Percentiles rank a stretch among this genome's conserved stretches.
These are phyloP conservation scores for Epichloe scottii DNA, from an alignment of 2,329 filamentous ascomycete genomes.

Conservation along the genomic window DNA sequence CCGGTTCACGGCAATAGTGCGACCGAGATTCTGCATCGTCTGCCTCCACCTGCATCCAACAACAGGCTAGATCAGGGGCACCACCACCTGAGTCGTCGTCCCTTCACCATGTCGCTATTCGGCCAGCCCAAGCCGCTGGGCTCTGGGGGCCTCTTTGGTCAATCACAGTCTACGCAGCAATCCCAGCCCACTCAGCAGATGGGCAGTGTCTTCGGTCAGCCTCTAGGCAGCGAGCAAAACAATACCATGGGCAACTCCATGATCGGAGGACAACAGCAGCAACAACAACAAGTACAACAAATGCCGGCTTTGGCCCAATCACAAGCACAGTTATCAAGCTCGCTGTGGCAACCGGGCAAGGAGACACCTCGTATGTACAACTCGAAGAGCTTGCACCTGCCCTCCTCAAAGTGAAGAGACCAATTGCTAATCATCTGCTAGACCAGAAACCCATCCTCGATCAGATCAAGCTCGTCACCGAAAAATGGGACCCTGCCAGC, in stretches of 20 bases:
- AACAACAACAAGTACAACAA: slow-evolving; percentile 28
- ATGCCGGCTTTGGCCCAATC: slow-evolving; percentile 31
- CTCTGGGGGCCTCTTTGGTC: slow-evolving; percentile 24
- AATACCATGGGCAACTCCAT: slow-evolving; percentile 17
- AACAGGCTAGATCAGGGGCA: slow-evolving; percentile 5
- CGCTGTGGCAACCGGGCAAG: slow-evolving; percentile 40
- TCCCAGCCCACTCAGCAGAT: slow-evolving; percentile 15
- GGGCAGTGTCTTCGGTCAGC: slow-evolving; percentile 19
- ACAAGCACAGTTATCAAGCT: slow-evolving; percentile 34
- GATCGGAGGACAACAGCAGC: slow-evolving; percentile 19
- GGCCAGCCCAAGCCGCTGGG: slow-evolving; percentile 24
- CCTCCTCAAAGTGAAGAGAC: background rate
- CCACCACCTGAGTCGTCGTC: background rate
- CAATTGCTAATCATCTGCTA: slow-evolving; percentile 8
- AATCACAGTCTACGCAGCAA: slow-evolving; percentile 23
- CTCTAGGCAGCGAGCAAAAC: slow-evolving; percentile 25
- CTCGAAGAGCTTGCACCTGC: background rate
- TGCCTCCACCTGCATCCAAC: background rate
- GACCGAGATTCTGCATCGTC: background rate
- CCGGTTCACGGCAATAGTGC: background rate
- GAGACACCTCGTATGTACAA: slow-evolving; percentile 33
- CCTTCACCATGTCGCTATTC: slow-evolving; percentile 25
- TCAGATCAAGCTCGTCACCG: slow-evolving; percentile 56
- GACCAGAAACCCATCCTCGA: slow-evolving; percentile 61
- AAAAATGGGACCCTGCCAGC: slow-evolving; percentile 62